These are phyloP conservation scores for Kodamaea hsintzibuensis DNA, from an alignment of 805 yeast species.

Conservation along the genomic window DNA sequence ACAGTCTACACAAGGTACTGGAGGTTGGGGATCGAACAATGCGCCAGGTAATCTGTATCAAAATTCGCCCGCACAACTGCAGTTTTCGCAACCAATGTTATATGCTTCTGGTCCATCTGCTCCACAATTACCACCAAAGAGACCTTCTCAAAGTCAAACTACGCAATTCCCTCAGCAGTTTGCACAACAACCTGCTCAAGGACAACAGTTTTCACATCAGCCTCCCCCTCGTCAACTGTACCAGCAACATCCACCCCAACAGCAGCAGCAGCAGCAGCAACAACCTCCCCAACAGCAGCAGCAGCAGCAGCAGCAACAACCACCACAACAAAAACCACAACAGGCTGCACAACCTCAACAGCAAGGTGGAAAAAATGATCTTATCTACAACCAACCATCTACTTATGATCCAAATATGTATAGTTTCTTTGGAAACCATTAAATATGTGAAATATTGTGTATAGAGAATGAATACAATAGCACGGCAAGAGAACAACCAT, in stretches of 20 bases:
- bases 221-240: background rate
- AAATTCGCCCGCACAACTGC: background rate
- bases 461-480: background rate
- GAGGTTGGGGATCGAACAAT: background rate
- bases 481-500: background rate
- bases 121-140: slow-evolving; percentile 19
- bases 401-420: slow-evolving; percentile 50
- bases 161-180: slow-evolving; percentile 1
- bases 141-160: slow-evolving; percentile 17
- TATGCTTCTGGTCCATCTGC: slow-evolving; percentile 11
- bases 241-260: slow-evolving; percentile 6
- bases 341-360: slow-evolving; percentile 22
- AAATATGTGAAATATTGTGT: background rate
- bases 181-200: background rate
- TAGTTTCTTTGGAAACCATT: slow-evolving; percentile 35
- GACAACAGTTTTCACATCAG: background rate
- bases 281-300: slow-evolving; percentile 3
- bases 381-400: slow-evolving; percentile 40
- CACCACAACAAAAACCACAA: slow-evolving; percentile 11
- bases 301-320: slow-evolving; percentile 16
- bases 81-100: slow-evolving; percentile 7
- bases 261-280: slow-evolving; percentile 3
- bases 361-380: slow-evolving; percentile 9
- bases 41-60: background rate
- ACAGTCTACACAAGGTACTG: background rate